Evolutionary conservation across 139 green algal genomes (phyloP).

Genomic region (Chlorella sp.): DNA sequence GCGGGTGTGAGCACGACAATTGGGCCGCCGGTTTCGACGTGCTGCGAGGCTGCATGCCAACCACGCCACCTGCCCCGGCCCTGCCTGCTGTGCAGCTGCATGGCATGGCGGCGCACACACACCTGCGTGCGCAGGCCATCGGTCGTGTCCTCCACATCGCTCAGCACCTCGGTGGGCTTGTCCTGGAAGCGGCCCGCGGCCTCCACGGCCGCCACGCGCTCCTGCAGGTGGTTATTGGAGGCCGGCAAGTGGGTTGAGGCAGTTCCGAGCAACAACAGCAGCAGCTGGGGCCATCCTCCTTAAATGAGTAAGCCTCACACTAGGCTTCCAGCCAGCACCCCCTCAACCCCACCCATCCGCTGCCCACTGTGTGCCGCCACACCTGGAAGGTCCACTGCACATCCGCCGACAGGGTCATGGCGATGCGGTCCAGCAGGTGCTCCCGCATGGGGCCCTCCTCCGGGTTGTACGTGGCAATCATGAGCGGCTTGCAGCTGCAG

Average conservation of each 20-base stretch:
- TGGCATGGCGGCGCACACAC: neutral
- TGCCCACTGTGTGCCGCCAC: too few species aligned
- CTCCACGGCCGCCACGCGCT: slow-evolving; percentile 88
- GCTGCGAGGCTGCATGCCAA: too few species aligned
- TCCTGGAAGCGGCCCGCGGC: slow-evolving; percentile 78
- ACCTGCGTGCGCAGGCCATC: slow-evolving; percentile 78
- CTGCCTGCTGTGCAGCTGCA: too few species aligned
- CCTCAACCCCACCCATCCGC: too few species aligned
- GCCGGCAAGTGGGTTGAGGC: too few species aligned
- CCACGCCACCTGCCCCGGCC: too few species aligned
- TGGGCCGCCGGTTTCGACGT: too few species aligned
- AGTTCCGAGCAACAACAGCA: too few species aligned
- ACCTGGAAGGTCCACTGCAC: slow-evolving; percentile 75
- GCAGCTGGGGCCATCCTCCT: too few species aligned
- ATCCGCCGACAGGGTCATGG: slow-evolving; percentile 92
- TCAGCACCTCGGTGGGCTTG: slow-evolving; percentile 46
- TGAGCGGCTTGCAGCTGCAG: slow-evolving; percentile 88
- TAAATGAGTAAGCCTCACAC: too few species aligned
- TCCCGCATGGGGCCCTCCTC: slow-evolving; percentile 96
- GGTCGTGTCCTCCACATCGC: slow-evolving; percentile 87
- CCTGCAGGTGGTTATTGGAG: slow-evolving; percentile 15
- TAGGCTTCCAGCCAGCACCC: too few species aligned
- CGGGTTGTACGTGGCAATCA: slow-evolving; percentile 99
- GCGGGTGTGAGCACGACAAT: neutral
- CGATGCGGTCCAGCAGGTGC: slow-evolving; percentile 98